A percentile compares a stretch with the other conserved stretches of the same genome.
phyloP scores from a whole-genome alignment of 768 basidiomycete species.

The Lepiota venenata region DNA sequence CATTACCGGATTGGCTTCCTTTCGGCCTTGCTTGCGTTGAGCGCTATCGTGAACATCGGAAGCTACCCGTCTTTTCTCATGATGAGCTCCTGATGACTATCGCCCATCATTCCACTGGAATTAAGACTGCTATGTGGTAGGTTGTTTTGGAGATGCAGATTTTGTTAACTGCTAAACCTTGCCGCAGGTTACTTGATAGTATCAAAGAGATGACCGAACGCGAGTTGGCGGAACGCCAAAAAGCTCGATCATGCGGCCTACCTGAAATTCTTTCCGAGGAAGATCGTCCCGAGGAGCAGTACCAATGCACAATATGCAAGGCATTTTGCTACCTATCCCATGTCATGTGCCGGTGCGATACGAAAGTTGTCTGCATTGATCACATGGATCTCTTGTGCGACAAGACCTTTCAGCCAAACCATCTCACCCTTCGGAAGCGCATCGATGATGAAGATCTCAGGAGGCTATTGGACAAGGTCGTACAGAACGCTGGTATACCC shows the following conservation, averaged over 20 bases:
- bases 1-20: conserved; percentile 91
- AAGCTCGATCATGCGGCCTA: conserved; percentile 57
- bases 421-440: conserved; percentile 70
- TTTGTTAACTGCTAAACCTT: conserved; percentile 3
- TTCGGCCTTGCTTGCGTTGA: conserved; percentile 85
- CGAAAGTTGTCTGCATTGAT: conserved; percentile 79
- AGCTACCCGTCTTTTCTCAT: conserved; percentile 96
- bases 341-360: conserved; percentile 77
- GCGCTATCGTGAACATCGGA: conserved; percentile 86
- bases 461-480: conserved; percentile 62
- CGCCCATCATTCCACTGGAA: conserved; percentile 89
- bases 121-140: conserved; percentile 91
- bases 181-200: conserved; percentile 73
- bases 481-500: conserved; percentile 72
- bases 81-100: conserved; percentile 98
- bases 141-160: conserved; percentile 20
- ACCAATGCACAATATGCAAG: conserved; percentile 93
- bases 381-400: conserved; percentile 79
- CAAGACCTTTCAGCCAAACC: conserved; percentile 31
- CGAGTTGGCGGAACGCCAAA: conserved; percentile 67
- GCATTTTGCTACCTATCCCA: conserved; percentile 95
- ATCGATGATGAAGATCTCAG: conserved; percentile 77
- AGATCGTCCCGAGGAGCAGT: conserved; percentile 90
- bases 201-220: conserved; percentile 87
- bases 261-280: conserved; percentile 70